Base-by-base conservation (phyloP, 192 early-diverging fungal species). In the Umbelopsis sp. region DNA sequence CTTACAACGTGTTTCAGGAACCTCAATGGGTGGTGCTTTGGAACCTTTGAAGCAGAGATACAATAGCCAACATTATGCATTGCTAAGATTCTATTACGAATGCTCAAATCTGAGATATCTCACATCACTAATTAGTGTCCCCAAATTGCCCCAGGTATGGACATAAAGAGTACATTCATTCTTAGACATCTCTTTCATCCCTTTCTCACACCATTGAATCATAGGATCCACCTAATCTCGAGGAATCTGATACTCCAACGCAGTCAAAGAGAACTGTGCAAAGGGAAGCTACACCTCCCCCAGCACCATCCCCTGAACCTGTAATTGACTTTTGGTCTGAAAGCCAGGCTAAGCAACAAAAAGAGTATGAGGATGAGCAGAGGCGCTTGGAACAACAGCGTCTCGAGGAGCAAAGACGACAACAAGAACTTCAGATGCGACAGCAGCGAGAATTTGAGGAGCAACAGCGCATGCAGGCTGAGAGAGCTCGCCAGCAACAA, bases 1-100 rank as follows among this genome's bases (percentile, higher is more conserved):
- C 6, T 44, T 20, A 72, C 18, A 64, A 71, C 21, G 3, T 41
- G 5, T 41, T 41, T 41, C 48, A 84, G 82, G 82, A 52, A 86
- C 77, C 52, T 90, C 91, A 48, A 89, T 95, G 30, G 87, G 90
- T 50, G 94, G 96, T 68, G 96, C 96, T 8, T 82, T 99, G 45
- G 89, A 85, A 25, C 95, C 95, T 7, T 83, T 99, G 78, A 89
- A 94, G 58, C 88, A 90, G 70, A 87, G 94, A 30, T 98, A 93
- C 82, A 95, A 95, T 71, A 69, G 76, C 22, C 88, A 91, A 72
- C 95, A 98, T 81, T 93, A 96, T 73, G 86, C 84, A 7, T 74
- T 99, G 71, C 84, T 93, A 71, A 88, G 89, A 70, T 99, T 98
- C 78, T 99, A 99, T 84, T 85, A 89, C 75, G 92, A 97, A 52